Evolutionary conservation across 75 land plant genomes (phyloP).

Genomic region (Pinus taeda): DNA sequence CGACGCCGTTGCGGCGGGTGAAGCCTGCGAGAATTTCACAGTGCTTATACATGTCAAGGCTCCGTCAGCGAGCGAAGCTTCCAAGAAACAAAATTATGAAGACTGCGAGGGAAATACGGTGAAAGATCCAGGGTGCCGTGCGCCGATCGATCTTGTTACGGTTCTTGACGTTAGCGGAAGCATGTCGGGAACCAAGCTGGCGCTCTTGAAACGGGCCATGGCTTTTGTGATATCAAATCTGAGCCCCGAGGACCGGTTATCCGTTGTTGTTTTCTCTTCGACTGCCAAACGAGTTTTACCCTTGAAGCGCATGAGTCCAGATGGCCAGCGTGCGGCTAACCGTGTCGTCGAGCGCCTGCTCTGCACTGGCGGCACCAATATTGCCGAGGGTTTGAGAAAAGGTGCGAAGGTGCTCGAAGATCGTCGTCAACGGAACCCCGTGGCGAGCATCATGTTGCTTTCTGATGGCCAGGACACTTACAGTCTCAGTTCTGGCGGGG

Average conservation of each 20-base stretch:
- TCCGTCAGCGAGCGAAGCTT: constrained; percentile 16
- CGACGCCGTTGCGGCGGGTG: constrained; percentile 39
- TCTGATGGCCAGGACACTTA: constrained; percentile 42
- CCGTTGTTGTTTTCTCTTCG: constrained; percentile 69
- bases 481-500: constrained; percentile 13
- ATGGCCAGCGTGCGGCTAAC: constrained; percentile 61
- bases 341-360: constrained; percentile 57
- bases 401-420: constrained; percentile 68
- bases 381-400: constrained; percentile 65
- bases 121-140: constrained; percentile 26
- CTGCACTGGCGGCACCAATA: constrained; percentile 39
- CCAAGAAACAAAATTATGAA: not conserved
- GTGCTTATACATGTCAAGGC: constrained; percentile 58
- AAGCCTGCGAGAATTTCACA: constrained; percentile 47
- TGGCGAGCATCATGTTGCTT: constrained; percentile 60
- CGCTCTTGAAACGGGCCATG: constrained; percentile 85
- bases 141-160: constrained; percentile 67
- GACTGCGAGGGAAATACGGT: not conserved
- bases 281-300: constrained; percentile 61
- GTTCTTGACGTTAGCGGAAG: constrained; percentile 61
- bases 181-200: constrained; percentile 75
- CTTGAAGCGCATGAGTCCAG: constrained; percentile 53
- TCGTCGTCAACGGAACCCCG: constrained; percentile 54
- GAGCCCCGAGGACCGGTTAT: constrained; percentile 74
- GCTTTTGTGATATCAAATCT: constrained; percentile 74